Base-by-base conservation (phyloP, 2,329 filamentous ascomycete genomes). In the Aspergillus melleus region DNA sequence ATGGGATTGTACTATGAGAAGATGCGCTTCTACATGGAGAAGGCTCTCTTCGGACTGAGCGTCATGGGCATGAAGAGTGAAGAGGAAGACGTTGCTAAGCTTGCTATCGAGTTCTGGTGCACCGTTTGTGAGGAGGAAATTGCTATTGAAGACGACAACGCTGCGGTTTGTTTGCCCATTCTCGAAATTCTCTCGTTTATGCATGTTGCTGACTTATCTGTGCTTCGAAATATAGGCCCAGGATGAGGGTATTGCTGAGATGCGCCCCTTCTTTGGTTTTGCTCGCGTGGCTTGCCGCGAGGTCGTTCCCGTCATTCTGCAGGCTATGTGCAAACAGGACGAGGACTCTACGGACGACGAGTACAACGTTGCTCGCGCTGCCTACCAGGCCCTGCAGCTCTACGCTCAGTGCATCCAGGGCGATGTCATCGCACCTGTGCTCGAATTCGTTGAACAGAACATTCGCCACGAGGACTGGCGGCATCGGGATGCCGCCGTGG, bases 11-110 rank as follows among this genome's bases (percentile, higher is more conserved):
- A 99, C 84, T 99, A 99, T 77, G 95, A 99, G 72, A 96, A 97
- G 82, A 99, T 99, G 95, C 90, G 93, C 72, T 99, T 97, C 80
- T 99, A 99, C 83, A 99, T 99, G 95, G 95, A 99, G 84, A 98
- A 98, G 86, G 95, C 95, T 39, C 85, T 99, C 49, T 99, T 99
- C 71, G 95, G 95, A 60, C 85, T 99, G 46, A 99, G 95, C 44
- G 96, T 99, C 64, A 88, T 96, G 75, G 95, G 95, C 68, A 99
- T 99, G 95, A 97, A 96, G 86, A 96, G 88, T 70, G 89, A 93
- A 8, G 95, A 99, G 70, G 95, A 99, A 78, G 95, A 99, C 75
- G 95, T 99, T 56, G 91, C 95, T 63, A 99, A 99, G 84, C 85
- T 99, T 58, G 95, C 95, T 42, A 92, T 99, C 67, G 95, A 99